Conservation (phyloP, 2,329 filamentous ascomycete genomes). For the Scortechinia acanthostroma region DNA sequence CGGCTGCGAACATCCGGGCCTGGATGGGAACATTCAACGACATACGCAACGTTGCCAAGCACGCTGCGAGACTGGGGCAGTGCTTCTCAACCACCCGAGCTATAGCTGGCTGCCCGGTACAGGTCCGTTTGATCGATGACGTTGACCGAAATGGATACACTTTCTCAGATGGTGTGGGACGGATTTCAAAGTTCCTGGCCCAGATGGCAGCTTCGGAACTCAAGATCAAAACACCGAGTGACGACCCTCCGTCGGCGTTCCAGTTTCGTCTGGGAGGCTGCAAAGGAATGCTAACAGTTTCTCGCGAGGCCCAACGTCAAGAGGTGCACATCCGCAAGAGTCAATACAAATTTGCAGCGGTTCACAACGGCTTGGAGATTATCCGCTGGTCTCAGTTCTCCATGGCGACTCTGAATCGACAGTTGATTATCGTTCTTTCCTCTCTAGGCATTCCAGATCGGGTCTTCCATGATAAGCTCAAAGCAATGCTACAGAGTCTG, state of each 20-base stretch:
- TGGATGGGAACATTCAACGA: constrained; percentile 83
- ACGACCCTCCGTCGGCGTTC: constrained; percentile 64
- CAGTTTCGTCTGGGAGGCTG: constrained; percentile 89
- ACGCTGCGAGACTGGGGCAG: constrained; percentile 81
- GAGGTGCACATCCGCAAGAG: constrained; percentile 76
- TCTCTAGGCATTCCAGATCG: constrained; percentile 63
- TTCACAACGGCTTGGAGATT: constrained; percentile 72
- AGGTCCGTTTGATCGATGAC: constrained; percentile 55
- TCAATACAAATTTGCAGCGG: constrained; percentile 77
- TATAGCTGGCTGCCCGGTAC: constrained; percentile 54
- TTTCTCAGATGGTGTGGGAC: constrained; percentile 90
- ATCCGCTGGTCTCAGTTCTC: constrained; percentile 74
- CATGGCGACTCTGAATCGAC: constrained; percentile 76
- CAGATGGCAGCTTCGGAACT: constrained; percentile 68
- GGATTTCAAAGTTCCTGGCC: constrained; percentile 75
- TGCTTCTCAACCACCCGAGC: constrained; percentile 90
- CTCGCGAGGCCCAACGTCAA: constrained; percentile 56
- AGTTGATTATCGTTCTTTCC: constrained; percentile 81
- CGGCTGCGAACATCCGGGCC: constrained; percentile 68
- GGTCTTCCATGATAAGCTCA: constrained; percentile 63
- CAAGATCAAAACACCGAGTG: constrained; percentile 41
- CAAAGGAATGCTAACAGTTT: constrained; percentile 80
- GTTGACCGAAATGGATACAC: constrained; percentile 60
- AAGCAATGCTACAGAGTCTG: constrained; percentile 61
- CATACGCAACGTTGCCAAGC: constrained; percentile 80